Base-by-base conservation (phyloP, 1,139 yeast species). In the Ogataea hybrid region DNA sequence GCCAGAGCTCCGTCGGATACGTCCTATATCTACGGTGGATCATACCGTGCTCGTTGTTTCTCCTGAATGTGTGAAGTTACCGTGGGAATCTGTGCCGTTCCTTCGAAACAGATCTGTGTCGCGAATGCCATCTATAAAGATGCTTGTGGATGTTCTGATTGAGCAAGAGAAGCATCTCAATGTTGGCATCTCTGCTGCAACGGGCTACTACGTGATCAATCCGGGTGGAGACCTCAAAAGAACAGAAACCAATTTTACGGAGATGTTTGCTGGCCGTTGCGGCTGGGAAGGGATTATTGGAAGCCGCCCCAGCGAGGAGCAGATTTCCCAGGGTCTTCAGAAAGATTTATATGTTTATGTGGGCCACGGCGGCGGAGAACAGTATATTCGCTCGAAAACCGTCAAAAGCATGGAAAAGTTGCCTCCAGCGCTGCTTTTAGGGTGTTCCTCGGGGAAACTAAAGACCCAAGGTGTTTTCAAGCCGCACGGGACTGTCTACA, bases 11-110 rank as follows among this genome's bases (percentile, higher is more conserved):
- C 35, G 37, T 2, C 16, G 22, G 16, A 16, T 23, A n/a, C 25
- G 17, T 11, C 25, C 35, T 5, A 5, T 15, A 5, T 32, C 21
- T 1, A 29, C 29, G 14, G 43, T 43, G 17, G 51, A 47, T 14
- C 97, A 89, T 59, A 68, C 82, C 2, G 79, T 90, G 2, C 65
- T 92, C 39, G 68, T 92, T 8, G 77, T 88, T 3, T 82, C 89
- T 35, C 71, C 80, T 33, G 66, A 67, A 7, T 81, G 94, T 52
- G 76, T 77, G 10, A 63, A 67, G 22, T 70, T 92, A 35, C 97
- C 97, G 0, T 92, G 97, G 97, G 98, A 92, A 58, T 81, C 89
- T 0, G 61, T 90, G 27, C 73, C 79, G 0, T 69, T 75, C 35
- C 60, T 90, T 43, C 62, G 75, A 37, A 57, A 58, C 0, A 66